Conservation (phyloP, 768 basidiomycete species). For the Cantharellus cinnabarinus region DNA sequence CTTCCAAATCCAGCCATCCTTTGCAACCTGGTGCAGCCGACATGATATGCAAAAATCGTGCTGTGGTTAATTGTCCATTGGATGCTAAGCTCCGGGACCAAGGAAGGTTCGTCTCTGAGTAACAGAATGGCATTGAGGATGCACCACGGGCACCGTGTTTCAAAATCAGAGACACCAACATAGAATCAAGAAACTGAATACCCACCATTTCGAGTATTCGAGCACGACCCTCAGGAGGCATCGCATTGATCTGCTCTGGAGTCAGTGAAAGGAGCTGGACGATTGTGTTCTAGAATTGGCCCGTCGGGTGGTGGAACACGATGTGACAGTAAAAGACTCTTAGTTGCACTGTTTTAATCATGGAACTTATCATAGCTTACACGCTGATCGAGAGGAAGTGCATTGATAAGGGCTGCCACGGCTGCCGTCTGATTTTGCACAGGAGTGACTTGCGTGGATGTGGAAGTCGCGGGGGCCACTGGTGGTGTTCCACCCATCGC, state of each 20-base stretch:
- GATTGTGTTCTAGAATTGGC: neutral
- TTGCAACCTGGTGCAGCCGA: neutral
- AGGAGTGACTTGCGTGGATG: too few species aligned
- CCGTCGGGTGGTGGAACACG: too few species aligned
- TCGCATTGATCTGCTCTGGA: slow-evolving; percentile 20
- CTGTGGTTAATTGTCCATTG: neutral
- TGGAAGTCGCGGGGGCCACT: too few species aligned
- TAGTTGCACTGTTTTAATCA: too few species aligned
- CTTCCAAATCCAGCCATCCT: neutral
- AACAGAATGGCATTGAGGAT: neutral
- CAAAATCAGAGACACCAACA: neutral
- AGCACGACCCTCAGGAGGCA: slow-evolving; percentile 20
- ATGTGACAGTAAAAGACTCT: too few species aligned
- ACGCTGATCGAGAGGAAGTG: too few species aligned
- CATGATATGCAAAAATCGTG: neutral
- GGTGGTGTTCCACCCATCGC: too few species aligned
- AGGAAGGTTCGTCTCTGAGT: neutral
- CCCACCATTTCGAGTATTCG: slow-evolving; percentile 23
- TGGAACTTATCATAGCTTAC: too few species aligned
- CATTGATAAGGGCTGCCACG: too few species aligned
- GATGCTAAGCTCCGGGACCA: neutral
- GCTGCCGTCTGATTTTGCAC: too few species aligned
- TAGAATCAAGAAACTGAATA: neutral
- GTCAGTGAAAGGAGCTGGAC: slow-evolving; percentile 17
- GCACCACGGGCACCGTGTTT: neutral